Percentiles rank a stretch among this genome's conserved stretches.
These are phyloP conservation scores for Cicer cuneatum DNA, from an alignment of 306 rosid genomes.

Conservation along the genomic window DNA sequence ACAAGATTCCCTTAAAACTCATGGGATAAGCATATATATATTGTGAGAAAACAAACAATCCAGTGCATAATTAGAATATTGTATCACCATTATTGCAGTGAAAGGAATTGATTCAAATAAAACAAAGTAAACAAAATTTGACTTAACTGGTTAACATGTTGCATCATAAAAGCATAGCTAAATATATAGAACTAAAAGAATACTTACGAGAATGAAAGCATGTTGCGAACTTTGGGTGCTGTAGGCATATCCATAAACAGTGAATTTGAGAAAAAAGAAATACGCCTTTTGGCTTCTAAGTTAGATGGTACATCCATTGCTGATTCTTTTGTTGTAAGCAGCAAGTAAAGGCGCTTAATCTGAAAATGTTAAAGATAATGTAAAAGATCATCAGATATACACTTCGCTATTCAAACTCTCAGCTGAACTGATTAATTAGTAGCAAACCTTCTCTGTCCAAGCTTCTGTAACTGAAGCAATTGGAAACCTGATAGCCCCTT, in stretches of 20 bases:
- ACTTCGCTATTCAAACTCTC: slow-evolving; percentile 14
- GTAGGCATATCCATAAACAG: slow-evolving; percentile 95
- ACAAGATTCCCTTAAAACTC: not conserved
- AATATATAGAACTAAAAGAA: slow-evolving; percentile 6
- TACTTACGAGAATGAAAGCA: slow-evolving; percentile 99
- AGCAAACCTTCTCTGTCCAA: slow-evolving; percentile 89
- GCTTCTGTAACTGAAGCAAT: slow-evolving; percentile 71
- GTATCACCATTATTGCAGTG: not conserved
- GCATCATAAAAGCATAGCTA: slow-evolving; percentile 25
- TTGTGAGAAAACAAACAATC: slow-evolving; percentile 7
- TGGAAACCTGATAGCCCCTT: slow-evolving; percentile 94
- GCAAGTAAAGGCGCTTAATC: slow-evolving; percentile 78
- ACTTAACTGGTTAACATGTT: slow-evolving; percentile 23
- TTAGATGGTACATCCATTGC: slow-evolving; percentile 99
- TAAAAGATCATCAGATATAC: slow-evolving; percentile 20
- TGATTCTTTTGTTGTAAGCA: slow-evolving; percentile 96
- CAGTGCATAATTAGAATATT: not conserved
- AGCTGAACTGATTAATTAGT: not conserved
- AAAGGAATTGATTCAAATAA: not conserved
- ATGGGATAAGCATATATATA: not conserved
- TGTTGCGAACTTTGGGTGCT: slow-evolving; percentile 96
- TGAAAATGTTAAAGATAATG: slow-evolving; percentile 40
- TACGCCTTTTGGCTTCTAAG: slow-evolving; percentile 95
- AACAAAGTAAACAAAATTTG: no score
- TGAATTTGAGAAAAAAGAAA: slow-evolving; percentile 94